phyloP scores from a whole-genome alignment of 495 filamentous ascomycete species.

The Xylaria curta region DNA sequence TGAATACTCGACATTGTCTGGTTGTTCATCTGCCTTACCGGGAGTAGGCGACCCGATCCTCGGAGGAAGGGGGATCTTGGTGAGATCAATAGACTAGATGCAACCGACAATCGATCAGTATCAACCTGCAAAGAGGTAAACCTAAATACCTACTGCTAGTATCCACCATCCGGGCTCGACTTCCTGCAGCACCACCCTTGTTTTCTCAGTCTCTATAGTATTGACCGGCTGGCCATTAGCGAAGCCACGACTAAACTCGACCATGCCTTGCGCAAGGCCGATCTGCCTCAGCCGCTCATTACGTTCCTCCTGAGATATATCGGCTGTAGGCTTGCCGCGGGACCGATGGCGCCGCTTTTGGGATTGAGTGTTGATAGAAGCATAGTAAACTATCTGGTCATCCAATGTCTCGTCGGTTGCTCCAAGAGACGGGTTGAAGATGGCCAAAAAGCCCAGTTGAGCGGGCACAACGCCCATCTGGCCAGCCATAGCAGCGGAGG shows the following conservation, averaged over 20 bases:
- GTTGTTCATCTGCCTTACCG: constrained; percentile 30
- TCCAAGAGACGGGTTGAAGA: constrained; percentile 94
- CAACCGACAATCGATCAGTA: constrained; percentile 11
- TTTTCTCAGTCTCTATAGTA: constrained; percentile 88
- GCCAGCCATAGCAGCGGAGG: constrained; percentile 24
- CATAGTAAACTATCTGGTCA: constrained; percentile 93
- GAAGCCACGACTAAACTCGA: constrained; percentile 90
- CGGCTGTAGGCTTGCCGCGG: constrained; percentile 47
- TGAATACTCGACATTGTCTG: constrained; percentile 72
- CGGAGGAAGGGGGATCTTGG: constrained; percentile 59
- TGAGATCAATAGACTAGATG: constrained; percentile 74
- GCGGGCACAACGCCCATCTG: constrained; percentile 66
- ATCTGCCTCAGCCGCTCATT: constrained; percentile 90
- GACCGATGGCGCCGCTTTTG: constrained; percentile 41
- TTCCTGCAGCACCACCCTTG: constrained; percentile 81
- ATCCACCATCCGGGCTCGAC: constrained; percentile 91
- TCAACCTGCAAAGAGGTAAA: constrained; percentile 7
- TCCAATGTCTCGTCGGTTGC: constrained; percentile 83
- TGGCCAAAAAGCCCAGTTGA: constrained; percentile 83
- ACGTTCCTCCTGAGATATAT: constrained; percentile 62
- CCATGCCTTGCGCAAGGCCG: constrained; percentile 97
- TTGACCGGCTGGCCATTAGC: constrained; percentile 77
- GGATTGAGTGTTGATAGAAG: constrained; percentile 63
- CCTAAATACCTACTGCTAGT: constrained; percentile 67
- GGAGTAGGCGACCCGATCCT: constrained; percentile 36